phyloP scores from a whole-genome alignment of 2,329 filamentous ascomycete genomes.

The Albophoma yamanashiensis region DNA sequence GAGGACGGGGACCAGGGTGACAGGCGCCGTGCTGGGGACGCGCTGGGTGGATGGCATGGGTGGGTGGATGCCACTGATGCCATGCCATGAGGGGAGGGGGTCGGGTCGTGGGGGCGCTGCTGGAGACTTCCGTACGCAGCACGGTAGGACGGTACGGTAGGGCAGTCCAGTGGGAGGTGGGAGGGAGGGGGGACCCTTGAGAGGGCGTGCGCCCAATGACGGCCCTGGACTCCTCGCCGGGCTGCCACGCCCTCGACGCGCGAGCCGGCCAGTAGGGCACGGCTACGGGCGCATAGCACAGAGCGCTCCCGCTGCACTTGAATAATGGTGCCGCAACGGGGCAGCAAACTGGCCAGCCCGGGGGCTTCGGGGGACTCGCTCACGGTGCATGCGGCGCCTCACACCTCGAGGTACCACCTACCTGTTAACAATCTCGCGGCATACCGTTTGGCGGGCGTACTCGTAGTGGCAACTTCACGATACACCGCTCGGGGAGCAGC shows the following conservation, averaged over 20 bases:
- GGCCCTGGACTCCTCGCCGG: not conserved
- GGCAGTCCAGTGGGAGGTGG: not conserved
- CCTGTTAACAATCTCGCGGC: not conserved
- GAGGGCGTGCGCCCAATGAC: not conserved
- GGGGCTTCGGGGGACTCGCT: not conserved
- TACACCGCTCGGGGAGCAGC: too few species aligned
- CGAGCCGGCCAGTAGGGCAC: too few species aligned
- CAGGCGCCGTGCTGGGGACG: not conserved
- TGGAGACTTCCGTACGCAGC: not conserved
- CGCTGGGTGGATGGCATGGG: too few species aligned
- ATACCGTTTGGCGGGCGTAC: too few species aligned
- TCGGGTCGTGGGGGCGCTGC: not conserved
- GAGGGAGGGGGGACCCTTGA: not conserved
- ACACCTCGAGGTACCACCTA: not conserved
- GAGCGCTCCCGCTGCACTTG: too few species aligned
- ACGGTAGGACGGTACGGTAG: too few species aligned
- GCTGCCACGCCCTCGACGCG: not conserved
- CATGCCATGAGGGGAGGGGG: not conserved
- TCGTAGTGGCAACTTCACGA: too few species aligned
- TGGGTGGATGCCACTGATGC: too few species aligned
- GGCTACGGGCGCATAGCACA: too few species aligned
- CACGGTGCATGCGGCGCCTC: too few species aligned
- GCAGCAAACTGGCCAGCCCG: not conserved
- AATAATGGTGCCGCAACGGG: not conserved
- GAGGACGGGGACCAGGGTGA: not conserved